A percentile compares a stretch with the other conserved stretches of the same genome.
Conservation (phyloP, 352 stramenopile species). For the Phytophthora brassicae region DNA sequence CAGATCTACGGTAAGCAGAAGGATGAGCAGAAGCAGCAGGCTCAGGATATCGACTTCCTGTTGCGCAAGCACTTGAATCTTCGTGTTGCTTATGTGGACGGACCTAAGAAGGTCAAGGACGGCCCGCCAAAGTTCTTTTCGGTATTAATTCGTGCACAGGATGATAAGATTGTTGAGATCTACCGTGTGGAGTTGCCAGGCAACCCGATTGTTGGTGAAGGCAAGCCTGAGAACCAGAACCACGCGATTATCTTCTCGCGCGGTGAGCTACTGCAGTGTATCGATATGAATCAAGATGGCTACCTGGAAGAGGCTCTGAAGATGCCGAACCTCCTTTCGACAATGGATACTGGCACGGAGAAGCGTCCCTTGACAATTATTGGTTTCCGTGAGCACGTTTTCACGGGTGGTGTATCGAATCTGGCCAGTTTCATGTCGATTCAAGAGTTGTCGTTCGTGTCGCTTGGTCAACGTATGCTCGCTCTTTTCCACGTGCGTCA, state of each 20-base stretch:
- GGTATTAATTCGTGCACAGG: conserved; percentile 81
- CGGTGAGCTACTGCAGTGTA: conserved; percentile 88
- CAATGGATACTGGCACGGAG: conserved; percentile 39
- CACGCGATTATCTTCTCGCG: conserved; percentile 83
- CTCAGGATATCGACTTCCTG: conserved; percentile 97
- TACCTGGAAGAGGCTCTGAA: conserved; percentile 91
- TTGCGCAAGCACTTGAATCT: conserved; percentile 96
- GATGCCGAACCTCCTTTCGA: conserved; percentile 87
- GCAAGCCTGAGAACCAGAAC: conserved; percentile 90
- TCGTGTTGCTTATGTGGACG: conserved; percentile 90
- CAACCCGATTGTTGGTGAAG: conserved; percentile 81
- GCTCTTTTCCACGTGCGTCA: conserved; percentile 77
- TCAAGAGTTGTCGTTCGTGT: conserved; percentile 88
- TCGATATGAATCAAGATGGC: conserved; percentile 92
- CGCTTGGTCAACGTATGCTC: conserved; percentile 83
- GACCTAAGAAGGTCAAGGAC: conserved; percentile 64
- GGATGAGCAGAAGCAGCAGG: conserved; percentile 62
- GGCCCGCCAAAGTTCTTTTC: conserved; percentile 78
- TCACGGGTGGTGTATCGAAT: conserved; percentile 83
- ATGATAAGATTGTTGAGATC: conserved; percentile 86
- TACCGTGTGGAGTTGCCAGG: conserved; percentile 87
- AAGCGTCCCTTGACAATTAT: conserved; percentile 81
- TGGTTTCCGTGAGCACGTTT: conserved; percentile 90
- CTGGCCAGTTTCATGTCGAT: conserved; percentile 88
- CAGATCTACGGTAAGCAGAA: conserved; percentile 89